Evolutionary conservation across 2,329 filamentous ascomycete genomes (phyloP), one percentile per base, ranked within the genome.

Genomic region (Tolypocladium album): DNA sequence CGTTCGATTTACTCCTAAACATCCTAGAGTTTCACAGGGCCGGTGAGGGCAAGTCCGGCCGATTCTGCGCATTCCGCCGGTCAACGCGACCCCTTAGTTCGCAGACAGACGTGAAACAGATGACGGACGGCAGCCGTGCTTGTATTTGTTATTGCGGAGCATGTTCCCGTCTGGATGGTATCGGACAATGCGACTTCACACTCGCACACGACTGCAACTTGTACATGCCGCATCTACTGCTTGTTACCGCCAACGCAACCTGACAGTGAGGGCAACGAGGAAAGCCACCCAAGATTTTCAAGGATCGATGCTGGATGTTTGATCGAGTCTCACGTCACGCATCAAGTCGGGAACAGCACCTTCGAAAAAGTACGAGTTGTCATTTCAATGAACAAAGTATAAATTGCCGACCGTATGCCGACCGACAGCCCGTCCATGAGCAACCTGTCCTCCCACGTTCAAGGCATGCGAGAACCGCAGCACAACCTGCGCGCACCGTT

Each of bases 401-500:
- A 70, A 53, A 60, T 65, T 64, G 65, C 61, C 66, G 60, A 64
- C 64, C 63, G 65, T 65, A 65, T 17, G 66, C 64, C 66, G 66
- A 65, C 67, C 66, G 58, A 56, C 60, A 67, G 65, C 64, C 68
- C 66, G 68, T 65, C 68, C 68, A 67, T 67, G 67, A 67, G 64
- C 65, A 65, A 60, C 65, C 65, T 66, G 69, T 69, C 67, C 69
- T 66, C 65, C 63, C 67, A 70, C 65, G 69, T 67, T 65, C 59
- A 60, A 64, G 64, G 68, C 68, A 65, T 69, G 67, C 61, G 65
- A 70, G 67, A 68, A 67, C 65, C 65, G 67, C 64, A 66, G 65
- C 69, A 67, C 67, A 68, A 67, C 65, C 68, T 64, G 66, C 66
- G 64, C 68, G 64, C 65, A 68, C 63, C 65, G 68, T 71, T 71